phyloP scores from a whole-genome alignment of 2,329 filamentous ascomycete species.

The Ceratocystis papillata region DNA sequence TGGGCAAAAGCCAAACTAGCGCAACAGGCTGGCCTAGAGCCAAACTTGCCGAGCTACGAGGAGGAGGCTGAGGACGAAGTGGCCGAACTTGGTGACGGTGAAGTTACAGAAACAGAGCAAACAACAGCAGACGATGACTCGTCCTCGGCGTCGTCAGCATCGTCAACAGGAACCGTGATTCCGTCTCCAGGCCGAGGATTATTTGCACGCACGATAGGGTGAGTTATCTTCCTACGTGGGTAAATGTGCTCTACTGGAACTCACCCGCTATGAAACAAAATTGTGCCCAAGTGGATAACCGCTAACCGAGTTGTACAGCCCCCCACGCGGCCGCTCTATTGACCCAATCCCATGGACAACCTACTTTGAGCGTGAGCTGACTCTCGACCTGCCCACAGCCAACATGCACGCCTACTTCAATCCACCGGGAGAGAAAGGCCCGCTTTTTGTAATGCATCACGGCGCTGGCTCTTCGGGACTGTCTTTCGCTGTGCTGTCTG shows the following conservation, averaged over 20 bases:
- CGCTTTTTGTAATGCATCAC: conserved; percentile 88
- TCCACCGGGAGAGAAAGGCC: conserved; percentile 62
- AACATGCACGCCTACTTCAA: conserved; percentile 75
- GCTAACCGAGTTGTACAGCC: conserved; percentile 16
- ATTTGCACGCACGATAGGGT: conserved; percentile 62
- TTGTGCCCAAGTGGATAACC: conserved; percentile 22
- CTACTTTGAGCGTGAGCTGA: conserved; percentile 83
- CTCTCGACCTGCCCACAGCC: conserved; percentile 44
- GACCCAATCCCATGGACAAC: conserved; percentile 73
- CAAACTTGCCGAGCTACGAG: conserved; percentile 9
- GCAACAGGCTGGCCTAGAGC: conserved; percentile 35
- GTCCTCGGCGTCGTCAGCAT: conserved; percentile 55
- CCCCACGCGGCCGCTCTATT: conserved; percentile 40
- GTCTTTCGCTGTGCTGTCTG: conserved; percentile 73
- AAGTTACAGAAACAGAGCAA: conserved; percentile 26
- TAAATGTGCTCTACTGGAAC: not conserved
- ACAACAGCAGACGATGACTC: conserved; percentile 48
- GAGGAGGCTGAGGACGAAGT: conserved; percentile 12
- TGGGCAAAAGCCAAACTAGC: conserved; percentile 68
- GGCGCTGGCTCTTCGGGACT: conserved; percentile 87
- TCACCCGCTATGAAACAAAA: not conserved
- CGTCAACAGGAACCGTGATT: conserved; percentile 83
- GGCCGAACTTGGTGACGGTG: conserved; percentile 1
- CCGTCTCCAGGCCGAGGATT: conserved; percentile 63
- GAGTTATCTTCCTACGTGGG: conserved; percentile 29